These are phyloP conservation scores for Gossypium sturtianum DNA, from an alignment of 345 rosid genomes.

Conservation along the genomic window DNA sequence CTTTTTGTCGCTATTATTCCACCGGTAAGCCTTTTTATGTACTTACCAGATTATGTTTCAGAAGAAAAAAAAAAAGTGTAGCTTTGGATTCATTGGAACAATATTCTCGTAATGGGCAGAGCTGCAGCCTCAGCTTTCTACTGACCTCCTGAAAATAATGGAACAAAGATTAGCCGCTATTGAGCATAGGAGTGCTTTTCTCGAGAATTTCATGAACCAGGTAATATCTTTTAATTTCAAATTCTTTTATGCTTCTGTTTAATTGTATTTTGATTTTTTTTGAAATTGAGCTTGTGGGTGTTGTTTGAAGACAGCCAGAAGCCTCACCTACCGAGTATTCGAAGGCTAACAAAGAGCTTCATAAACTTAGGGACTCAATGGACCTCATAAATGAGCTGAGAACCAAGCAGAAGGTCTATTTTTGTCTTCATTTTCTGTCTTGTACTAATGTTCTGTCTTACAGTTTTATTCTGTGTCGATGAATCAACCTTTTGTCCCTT, in stretches of 20 bases:
- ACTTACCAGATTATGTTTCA: not conserved
- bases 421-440: not conserved
- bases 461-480: not conserved
- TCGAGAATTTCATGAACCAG: conserved; percentile 63
- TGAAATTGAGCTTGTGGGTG: conserved; percentile 10
- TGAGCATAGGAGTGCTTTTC: conserved; percentile 49
- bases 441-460: not conserved
- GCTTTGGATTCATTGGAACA: not conserved
- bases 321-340: conserved; percentile 68
- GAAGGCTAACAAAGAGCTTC: conserved; percentile 81
- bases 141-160: conserved; percentile 74
- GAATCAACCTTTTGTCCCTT: not conserved
- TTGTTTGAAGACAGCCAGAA: conserved; percentile 87
- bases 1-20: conserved; percentile 31
- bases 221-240: conserved; percentile 13
- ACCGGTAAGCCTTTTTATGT: conserved; percentile 28
- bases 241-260: not conserved
- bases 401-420: conserved; percentile 63
- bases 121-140: conserved; percentile 47
- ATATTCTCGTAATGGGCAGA: conserved; percentile 31
- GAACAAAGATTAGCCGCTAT: conserved; percentile 63
- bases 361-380: conserved; percentile 70
- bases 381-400: conserved; percentile 64
- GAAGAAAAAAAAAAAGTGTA: not conserved
- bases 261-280: not conserved